Percentiles rank a stretch among this genome's conserved stretches.
These are phyloP conservation scores for Huntiella abstrusa DNA, from an alignment of 2,329 filamentous ascomycete species.

Conservation along the genomic window DNA sequence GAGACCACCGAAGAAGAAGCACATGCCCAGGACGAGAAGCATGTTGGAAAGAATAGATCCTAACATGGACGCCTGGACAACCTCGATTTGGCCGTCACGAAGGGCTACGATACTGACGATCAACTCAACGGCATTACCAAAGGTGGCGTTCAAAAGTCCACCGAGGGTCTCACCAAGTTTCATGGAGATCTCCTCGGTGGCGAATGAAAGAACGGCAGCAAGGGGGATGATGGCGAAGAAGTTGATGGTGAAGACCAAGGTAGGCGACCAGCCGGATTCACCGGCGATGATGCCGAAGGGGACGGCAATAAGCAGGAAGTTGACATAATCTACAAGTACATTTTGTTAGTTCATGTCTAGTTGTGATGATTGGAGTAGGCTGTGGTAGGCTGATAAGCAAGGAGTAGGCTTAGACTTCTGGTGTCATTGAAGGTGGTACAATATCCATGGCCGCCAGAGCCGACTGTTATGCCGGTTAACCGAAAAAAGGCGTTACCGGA, in stretches of 20 bases:
- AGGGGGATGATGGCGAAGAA: slow-evolving; percentile 66
- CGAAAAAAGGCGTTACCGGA: background rate
- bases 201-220: slow-evolving; percentile 55
- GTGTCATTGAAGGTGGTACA: background rate
- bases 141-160: slow-evolving; percentile 57
- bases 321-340: slow-evolving; percentile 33
- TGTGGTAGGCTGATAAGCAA: background rate
- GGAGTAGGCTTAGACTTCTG: background rate
- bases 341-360: background rate
- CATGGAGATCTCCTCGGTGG: slow-evolving; percentile 56
- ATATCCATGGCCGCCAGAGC: background rate
- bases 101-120: slow-evolving; percentile 87
- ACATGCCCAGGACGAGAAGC: slow-evolving; percentile 67
- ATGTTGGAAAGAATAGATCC: slow-evolving; percentile 91
- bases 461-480: background rate
- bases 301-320: slow-evolving; percentile 54
- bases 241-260: slow-evolving; percentile 55
- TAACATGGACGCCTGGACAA: slow-evolving; percentile 96
- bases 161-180: slow-evolving; percentile 57
- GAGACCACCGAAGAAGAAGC: slow-evolving; percentile 58
- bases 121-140: slow-evolving; percentile 63
- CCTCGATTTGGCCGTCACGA: slow-evolving; percentile 67
- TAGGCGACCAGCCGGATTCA: slow-evolving; percentile 40
- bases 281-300: slow-evolving; percentile 55
- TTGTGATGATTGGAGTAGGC: background rate